phyloP scores from a whole-genome alignment of 176 grass and related monocot genomes.

The Avena insularis region DNA sequence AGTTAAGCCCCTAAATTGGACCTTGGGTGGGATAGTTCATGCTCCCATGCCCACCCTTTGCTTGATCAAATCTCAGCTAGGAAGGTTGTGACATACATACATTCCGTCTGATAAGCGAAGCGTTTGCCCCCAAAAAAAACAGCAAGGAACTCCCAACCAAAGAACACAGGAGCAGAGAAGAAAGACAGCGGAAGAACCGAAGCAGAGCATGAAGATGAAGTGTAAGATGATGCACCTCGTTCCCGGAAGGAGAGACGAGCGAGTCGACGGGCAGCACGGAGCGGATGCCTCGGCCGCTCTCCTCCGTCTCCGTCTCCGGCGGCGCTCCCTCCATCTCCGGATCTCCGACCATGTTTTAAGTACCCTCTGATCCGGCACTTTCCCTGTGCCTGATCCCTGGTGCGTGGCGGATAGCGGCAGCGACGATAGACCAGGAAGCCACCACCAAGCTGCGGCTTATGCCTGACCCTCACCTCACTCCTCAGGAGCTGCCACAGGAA shows the following conservation, averaged over 20 bases:
- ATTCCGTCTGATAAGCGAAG: too few relatives aligned
- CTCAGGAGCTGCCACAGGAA: neutral
- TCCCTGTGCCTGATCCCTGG: neutral
- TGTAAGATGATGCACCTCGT: too few relatives aligned
- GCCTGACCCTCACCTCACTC: neutral
- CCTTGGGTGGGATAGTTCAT: too few relatives aligned
- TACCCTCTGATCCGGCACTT: neutral
- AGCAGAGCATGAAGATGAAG: too few relatives aligned
- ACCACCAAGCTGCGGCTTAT: neutral
- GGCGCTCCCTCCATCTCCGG: constrained; percentile 32
- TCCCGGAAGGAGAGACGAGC: constrained; percentile 50
- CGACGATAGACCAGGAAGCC: neutral
- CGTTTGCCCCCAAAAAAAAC: too few relatives aligned
- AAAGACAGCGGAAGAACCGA: neutral
- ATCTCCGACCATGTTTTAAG: constrained; percentile 15
- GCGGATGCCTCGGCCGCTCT: neutral
- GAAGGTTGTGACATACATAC: too few relatives aligned
- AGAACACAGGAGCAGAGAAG: neutral
- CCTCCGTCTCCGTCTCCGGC: neutral
- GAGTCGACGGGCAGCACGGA: constrained; percentile 39
- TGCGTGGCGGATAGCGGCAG: neutral
- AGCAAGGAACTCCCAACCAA: neutral
- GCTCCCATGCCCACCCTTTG: too few relatives aligned
- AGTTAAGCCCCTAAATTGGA: too few relatives aligned
- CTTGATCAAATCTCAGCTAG: too few relatives aligned